Evolutionary conservation across 805 yeast species (phyloP), one percentile per base, ranked within the genome.

Genomic region (Isabelozyma pseudorhagii): DNA sequence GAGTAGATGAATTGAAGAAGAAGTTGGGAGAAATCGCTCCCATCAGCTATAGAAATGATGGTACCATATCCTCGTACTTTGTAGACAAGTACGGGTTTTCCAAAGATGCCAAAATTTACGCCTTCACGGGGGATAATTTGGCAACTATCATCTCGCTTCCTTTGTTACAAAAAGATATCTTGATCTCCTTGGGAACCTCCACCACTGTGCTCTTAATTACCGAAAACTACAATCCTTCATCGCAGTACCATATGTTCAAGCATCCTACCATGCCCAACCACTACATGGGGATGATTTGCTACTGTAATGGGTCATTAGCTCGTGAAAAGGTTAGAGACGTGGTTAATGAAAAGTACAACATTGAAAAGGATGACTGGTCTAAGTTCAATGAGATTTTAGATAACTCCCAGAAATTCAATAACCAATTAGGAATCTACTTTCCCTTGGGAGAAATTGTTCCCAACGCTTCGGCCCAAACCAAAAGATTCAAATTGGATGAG

Each of bases 211-310:
- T 92, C 36, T 69, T 91, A 44, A 84, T 91, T 40, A 91, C 97
- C 5, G 85, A 89, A 51, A 78, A 82, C 49, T 91, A 84, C 62
- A 76, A 75, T 15, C 91, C 97, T 1, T 85, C 92, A 1, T 82
- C 89, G 5, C 87, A 85, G 57, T 91, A 90, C 63, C 97, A 91
- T 62, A 67, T 90, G 55, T 91, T 91, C 71, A 82, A 82, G 54
- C 97, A 92, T 63, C 97, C 97, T 8, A 86, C 96, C 0, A 79
- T 87, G 53, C 79, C 81, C 0, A 77, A 76, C 38, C 83, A 85
- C 38, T 91, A 83, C 64, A 92, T 91, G 97, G 96, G 96, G 18
- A 91, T 91, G 97, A 81, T 92, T 48, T 91, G 97, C 64, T 91
- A 91, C 66, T 87, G 96, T 61, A 91, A 91, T 64, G 97, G 97